Conservation (phyloP, 345 rosid species). For the Camelina hispida region DNA sequence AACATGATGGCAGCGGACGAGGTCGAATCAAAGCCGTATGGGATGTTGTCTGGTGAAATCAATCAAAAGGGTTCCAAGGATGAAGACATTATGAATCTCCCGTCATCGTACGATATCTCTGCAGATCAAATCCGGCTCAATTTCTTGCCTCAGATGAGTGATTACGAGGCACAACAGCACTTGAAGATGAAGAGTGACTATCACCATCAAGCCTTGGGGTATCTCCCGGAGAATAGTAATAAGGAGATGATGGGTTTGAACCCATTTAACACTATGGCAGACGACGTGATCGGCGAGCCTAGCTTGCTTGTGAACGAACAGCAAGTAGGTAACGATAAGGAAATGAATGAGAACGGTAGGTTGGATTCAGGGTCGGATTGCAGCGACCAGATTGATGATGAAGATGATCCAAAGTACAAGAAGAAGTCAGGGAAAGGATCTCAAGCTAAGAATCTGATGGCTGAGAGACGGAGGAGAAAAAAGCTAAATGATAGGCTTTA, state of each 20-base stretch:
- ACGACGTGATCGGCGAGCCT: slow-evolving; percentile 53
- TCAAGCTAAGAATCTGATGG: slow-evolving; percentile 77
- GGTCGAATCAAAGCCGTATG: slow-evolving; percentile 45
- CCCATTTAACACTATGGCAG: slow-evolving; percentile 34
- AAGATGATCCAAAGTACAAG: slow-evolving; percentile 55
- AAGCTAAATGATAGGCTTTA: slow-evolving; percentile 91
- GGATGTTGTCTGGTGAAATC: slow-evolving; percentile 31
- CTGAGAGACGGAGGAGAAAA: slow-evolving; percentile 92
- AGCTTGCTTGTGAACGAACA: slow-evolving; percentile 43
- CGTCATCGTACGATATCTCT: slow-evolving; percentile 52
- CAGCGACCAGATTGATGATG: slow-evolving; percentile 80
- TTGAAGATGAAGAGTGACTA: slow-evolving; percentile 47
- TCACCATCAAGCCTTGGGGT: slow-evolving; percentile 42
- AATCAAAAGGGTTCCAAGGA: slow-evolving; percentile 42
- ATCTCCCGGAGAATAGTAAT: slow-evolving; percentile 37
- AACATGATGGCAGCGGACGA: slow-evolving; percentile 41
- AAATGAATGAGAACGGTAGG: slow-evolving; percentile 55
- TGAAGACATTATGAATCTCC: slow-evolving; percentile 47
- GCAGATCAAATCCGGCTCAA: slow-evolving; percentile 52
- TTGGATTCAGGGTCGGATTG: slow-evolving; percentile 75
- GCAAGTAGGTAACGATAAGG: slow-evolving; percentile 53
- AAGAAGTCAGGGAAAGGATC: slow-evolving; percentile 60
- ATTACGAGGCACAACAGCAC: slow-evolving; percentile 41
- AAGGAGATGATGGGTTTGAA: slow-evolving; percentile 47
- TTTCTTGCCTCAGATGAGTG: slow-evolving; percentile 55